Base-by-base conservation (phyloP, 805 yeast species). In the Maudiozyma turicensis region DNA sequence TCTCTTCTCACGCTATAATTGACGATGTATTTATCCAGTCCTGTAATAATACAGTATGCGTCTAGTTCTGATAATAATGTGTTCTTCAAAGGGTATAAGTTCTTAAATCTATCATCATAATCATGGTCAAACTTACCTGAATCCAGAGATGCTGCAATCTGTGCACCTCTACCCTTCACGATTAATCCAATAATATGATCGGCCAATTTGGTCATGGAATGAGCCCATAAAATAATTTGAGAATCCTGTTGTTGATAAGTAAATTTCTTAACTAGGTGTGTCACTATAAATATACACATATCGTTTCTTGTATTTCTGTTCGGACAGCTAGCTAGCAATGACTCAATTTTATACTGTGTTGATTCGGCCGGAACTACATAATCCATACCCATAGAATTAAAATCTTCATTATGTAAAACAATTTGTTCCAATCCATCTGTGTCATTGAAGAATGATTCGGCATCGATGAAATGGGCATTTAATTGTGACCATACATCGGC, bases 151-250 rank as follows among this genome's bases (percentile, higher is more conserved):
- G 68, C 60, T 29, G 86, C 75, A 6, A 90, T 75, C 34, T 73
- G 74, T 1, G 84, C 72, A 0, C 96, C 98, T 52, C 96, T 75
- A 10, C 98, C 98, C 58, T 82, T 86, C 5, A 88, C 89, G 0
- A 95, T 83, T 48, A 86, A 66, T 0, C 95, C 74, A 34, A 91
- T 71, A n/a, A 86, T 80, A 52, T 81, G 81, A 57, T 84, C 87
- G 1, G 97, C 95, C 28, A 90, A 62, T 40, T 81, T 74, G 0
- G 95, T 85, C 95, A 87, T 86, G 30, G 85, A 80, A 59, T 82
- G 86, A 1, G 91, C 87, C 69, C 80, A 78, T 8, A 88, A 45
- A 3, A 87, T 68, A 8, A 48, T 48, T 8, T 50, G 43, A 5
- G 85, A 8, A 40, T 34, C 73, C n/a, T 74, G 69, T 56, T 81